These are phyloP conservation scores for Ceratocystiopsis sp. DNA, from an alignment of 2,329 filamentous ascomycete species.

Conservation along the genomic window DNA sequence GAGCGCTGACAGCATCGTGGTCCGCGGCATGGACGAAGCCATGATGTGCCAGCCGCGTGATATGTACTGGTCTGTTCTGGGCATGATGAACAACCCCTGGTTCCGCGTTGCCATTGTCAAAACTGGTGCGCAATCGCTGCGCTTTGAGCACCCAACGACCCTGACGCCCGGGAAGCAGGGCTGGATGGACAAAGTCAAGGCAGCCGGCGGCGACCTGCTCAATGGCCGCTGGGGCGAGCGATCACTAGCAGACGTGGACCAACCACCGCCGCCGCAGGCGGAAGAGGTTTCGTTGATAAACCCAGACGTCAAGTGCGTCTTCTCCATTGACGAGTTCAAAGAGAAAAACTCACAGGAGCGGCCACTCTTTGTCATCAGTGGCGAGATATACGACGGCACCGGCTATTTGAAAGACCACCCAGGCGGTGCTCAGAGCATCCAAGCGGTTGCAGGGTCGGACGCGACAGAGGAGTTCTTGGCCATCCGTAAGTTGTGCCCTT, in stretches of 20 bases:
- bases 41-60: constrained; percentile 77
- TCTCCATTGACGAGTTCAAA: constrained; percentile 56
- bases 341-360: constrained; percentile 29
- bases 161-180: constrained; percentile 61
- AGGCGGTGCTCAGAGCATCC: constrained; percentile 72
- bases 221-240: constrained; percentile 79
- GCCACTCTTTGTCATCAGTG: constrained; percentile 80
- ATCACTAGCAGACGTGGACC: constrained; percentile 29
- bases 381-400: constrained; percentile 79
- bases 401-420: constrained; percentile 67
- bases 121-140: constrained; percentile 38
- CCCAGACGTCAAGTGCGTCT: constrained; percentile 31
- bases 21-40: constrained; percentile 78
- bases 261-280: constrained; percentile 24
- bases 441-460: constrained; percentile 66
- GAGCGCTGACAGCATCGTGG: constrained; percentile 53
- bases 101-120: constrained; percentile 64
- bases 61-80: constrained; percentile 90
- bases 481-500: constrained; percentile 50
- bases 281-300: constrained; percentile 66
- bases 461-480: constrained; percentile 78
- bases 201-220: constrained; percentile 57
- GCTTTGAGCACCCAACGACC: constrained; percentile 80
- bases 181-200: constrained; percentile 90
- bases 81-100: constrained; percentile 99